A percentile compares a stretch with the other conserved stretches of the same genome.
Conservation (phyloP, 2,329 filamentous ascomycete species). For the Xylariales sp. region DNA sequence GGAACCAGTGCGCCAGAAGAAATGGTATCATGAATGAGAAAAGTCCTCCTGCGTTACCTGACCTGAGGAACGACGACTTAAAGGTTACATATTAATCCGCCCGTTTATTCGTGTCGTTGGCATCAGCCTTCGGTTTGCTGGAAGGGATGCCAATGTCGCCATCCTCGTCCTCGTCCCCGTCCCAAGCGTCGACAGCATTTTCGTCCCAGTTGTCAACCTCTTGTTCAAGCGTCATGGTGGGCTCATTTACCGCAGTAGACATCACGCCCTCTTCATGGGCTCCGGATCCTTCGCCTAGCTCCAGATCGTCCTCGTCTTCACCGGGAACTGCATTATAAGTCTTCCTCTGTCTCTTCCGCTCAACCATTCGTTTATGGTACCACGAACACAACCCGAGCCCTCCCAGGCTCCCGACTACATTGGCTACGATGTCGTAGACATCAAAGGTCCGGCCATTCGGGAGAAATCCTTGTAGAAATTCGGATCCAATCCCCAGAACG, state of each 20-base stretch:
- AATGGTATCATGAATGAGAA: conserved; percentile 7
- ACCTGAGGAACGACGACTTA: too few relatives aligned
- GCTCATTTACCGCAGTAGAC: conserved; percentile 21
- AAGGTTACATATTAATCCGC: conserved; percentile 23
- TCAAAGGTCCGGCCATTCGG: conserved; percentile 72
- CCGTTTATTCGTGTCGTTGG: conserved; percentile 26
- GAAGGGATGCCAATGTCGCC: conserved; percentile 14
- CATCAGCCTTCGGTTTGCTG: conserved; percentile 15
- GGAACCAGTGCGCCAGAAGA: conserved; percentile 15
- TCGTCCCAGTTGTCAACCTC: conserved; percentile 95
- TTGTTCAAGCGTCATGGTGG: conserved; percentile 57
- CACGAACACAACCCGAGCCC: conserved; percentile 74
- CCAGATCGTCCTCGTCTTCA: conserved; percentile 62
- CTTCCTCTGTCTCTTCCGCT: conserved; percentile 72
- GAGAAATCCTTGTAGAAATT: conserved; percentile 70
- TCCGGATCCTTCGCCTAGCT: conserved; percentile 61
- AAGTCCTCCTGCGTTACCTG: too few relatives aligned
- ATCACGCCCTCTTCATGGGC: conserved; percentile 63
- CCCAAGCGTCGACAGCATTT: conserved; percentile 61
- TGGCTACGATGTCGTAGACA: conserved; percentile 80
- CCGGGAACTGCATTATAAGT: conserved; percentile 68
- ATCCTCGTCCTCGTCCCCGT: conserved; percentile 40
- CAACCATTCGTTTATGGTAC: conserved; percentile 96
- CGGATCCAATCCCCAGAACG: conserved; percentile 65
- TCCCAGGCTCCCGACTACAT: conserved; percentile 71